Evolutionary conservation across 352 stramenopile genomes (phyloP).

Genomic region (Saprolegnia diclina): DNA sequence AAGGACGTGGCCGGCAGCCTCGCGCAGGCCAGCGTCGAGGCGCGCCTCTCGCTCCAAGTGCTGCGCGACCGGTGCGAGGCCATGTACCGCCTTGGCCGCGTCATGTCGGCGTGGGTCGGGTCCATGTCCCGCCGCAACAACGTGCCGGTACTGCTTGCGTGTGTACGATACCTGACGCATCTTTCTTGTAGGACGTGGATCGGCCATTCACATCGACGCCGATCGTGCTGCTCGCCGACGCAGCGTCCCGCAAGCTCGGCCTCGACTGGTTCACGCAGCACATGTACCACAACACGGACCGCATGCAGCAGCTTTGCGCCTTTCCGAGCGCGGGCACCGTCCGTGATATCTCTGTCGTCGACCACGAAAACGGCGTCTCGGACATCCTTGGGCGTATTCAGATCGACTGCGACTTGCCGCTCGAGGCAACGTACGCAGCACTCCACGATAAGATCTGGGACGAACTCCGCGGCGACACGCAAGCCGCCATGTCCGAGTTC

Average conservation of each 20-base stretch:
- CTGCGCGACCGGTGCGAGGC: neutral
- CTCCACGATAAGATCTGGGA: neutral
- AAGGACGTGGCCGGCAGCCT: neutral
- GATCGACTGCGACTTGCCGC: neutral
- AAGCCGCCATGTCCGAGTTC: neutral
- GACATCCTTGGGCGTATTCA: neutral
- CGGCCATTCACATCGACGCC: neutral
- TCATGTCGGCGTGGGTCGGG: neutral
- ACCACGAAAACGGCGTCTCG: neutral
- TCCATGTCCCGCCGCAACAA: neutral
- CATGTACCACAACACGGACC: constrained; percentile 23
- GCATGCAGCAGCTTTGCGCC: neutral
- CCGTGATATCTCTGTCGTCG: constrained; percentile 6
- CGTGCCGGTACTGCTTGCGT: neutral
- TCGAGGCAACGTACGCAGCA: neutral
- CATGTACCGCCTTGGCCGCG: neutral
- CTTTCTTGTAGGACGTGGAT: neutral
- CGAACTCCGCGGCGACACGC: neutral
- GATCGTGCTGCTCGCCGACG: neutral
- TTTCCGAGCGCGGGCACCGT: neutral
- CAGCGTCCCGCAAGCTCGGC: neutral
- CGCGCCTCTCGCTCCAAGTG: neutral
- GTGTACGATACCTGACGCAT: neutral
- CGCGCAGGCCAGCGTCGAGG: neutral
- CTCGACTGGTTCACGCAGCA: constrained; percentile 25